Evolutionary conservation across 2,329 filamentous ascomycete genomes (phyloP), one percentile per base, ranked within the genome.

Genomic region (Acrocalymma vagum): DNA sequence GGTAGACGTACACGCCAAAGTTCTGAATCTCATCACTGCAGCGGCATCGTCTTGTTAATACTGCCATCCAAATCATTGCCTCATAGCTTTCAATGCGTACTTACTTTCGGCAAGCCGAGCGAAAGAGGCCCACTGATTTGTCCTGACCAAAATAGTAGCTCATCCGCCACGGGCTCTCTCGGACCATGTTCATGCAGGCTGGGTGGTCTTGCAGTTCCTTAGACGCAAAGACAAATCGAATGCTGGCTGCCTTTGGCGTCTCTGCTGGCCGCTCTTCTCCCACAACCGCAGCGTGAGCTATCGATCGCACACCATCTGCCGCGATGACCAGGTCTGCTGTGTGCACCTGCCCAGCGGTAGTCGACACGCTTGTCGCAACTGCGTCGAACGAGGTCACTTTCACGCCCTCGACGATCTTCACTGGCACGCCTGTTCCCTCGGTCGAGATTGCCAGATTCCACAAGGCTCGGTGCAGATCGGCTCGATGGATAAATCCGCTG

Each of bases 241-340:
- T 29, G 24, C 34, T 29, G 34, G 34, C 25, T 29, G 34, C 24
- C 15, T 28, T 38, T 29, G 34, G 14, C 25, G 16, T 20, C 23
- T 38, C 34, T 38, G 25, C 23, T 28, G 23, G 34, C 16, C 25
- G 23, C 16, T 29, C 24, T 21, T 28, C 34, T 38, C 24, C 34
- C 25, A 29, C 34, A 29, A 38, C 25, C 23, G 5, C 24, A 22
- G 23, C 25, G 23, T 29, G 34, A 18, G 25, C 25, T 20, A 4
- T 34, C 2, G 54, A 56, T 6, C 41, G 36, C 14, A 43, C 50
- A 5, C 56, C 56, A 24, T 58, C 56, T 4, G 56, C 52, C 8
- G 43, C 54, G 15, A 58, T 46, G 6, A 60, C 39, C 2, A 58
- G 28, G 28, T 50, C 35, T 5, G 54, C 41, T 4, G 17, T 28